A percentile compares a stretch with the other conserved stretches of the same genome.
phyloP scores from a whole-genome alignment of 2,329 filamentous ascomycete genomes.

The Didymella sp. region DNA sequence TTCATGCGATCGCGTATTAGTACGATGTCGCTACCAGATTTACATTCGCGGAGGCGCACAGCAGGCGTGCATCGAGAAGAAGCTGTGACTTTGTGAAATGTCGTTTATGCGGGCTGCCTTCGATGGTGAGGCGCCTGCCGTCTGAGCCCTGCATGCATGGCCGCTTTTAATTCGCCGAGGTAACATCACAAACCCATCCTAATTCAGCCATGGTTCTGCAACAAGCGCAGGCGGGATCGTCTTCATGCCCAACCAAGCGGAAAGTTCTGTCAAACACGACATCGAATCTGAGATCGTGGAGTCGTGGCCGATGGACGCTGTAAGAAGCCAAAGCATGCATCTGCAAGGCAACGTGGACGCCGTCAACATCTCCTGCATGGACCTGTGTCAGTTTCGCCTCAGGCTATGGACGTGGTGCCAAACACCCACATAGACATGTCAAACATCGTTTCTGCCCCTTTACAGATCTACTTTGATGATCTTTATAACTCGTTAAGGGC shows the following conservation, averaged over 20 bases:
- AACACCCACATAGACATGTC: constrained; percentile 7
- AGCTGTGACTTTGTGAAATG: constrained; percentile 31
- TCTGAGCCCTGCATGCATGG: constrained; percentile 37
- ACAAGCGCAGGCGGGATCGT: constrained; percentile 30
- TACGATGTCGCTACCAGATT: constrained; percentile 11
- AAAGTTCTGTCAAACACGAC: constrained; percentile 23
- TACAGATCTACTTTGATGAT: constrained; percentile 17
- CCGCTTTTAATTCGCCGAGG: constrained; percentile 40
- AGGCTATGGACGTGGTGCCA: constrained; percentile 24
- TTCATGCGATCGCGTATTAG: constrained; percentile 28
- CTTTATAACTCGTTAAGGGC: constrained; percentile 26
- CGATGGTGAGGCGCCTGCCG: constrained; percentile 40
- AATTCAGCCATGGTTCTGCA: constrained; percentile 28
- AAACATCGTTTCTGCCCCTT: constrained; percentile 32
- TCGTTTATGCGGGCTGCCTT: constrained; percentile 36
- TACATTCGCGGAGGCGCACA: constrained; percentile 12
- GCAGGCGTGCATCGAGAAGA: constrained; percentile 15
- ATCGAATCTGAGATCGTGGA: constrained; percentile 39
- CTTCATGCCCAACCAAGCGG: constrained; percentile 30
- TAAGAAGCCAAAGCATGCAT: constrained; percentile 15
- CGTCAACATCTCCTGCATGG: constrained; percentile 7
- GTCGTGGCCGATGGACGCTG: constrained; percentile 23
- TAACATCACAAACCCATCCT: constrained; percentile 26
- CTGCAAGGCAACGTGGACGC: constrained; percentile 3
- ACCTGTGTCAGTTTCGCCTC: constrained; percentile 26